Base-by-base conservation (phyloP, 495 filamentous ascomycete genomes). In the Neurospora sublineolata region DNA sequence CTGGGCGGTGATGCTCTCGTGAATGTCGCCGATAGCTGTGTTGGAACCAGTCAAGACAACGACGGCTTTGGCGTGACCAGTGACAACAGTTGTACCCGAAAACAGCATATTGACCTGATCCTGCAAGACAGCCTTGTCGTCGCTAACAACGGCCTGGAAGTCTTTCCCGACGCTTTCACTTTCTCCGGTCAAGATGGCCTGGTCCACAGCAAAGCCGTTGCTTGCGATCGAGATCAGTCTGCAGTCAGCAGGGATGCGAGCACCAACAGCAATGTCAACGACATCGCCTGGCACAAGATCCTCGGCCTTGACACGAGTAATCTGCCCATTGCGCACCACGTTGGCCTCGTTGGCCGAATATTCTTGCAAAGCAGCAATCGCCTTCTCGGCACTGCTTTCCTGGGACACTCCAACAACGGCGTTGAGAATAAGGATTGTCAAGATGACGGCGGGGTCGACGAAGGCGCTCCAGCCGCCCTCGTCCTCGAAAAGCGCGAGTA, bases 321-420 rank as follows among this genome's bases (percentile, higher is more conserved):
- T 78, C 72, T 89, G 87, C 18, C 94, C 93, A 77, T 88, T 87
- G 72, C 96, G 91, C 68, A 97, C 77, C 69, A 96, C 94, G 79
- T 94, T 99, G 73, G 96, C 95, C 83, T 97, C 92, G 77, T 97
- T 98, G 72, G 96, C 96, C 46, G 94, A 97, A 82, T 99, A 99
- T 87, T 99, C 94, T 82, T 99, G 94, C 41, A 99, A 88, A 60
- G 96, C 96, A 12, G 96, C 94, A 82, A 99, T 99, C 11, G 96
- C 96, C 81, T 97, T 97, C 80, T 99, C 96, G 40, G 96, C 96
- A 78, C 93, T 97, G 80, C 92, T 97, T 85, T 99, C 96, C 86
- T 99, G 96, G 60, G 94, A 97, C 20, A 99, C 96, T 74, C 96
- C 96, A 46, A 99, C 96, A 71, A 98, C 89, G 67, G 96, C 91